Conservation (phyloP, 163 green algal genomes). For the Coccomyxa subellipsoidea region DNA sequence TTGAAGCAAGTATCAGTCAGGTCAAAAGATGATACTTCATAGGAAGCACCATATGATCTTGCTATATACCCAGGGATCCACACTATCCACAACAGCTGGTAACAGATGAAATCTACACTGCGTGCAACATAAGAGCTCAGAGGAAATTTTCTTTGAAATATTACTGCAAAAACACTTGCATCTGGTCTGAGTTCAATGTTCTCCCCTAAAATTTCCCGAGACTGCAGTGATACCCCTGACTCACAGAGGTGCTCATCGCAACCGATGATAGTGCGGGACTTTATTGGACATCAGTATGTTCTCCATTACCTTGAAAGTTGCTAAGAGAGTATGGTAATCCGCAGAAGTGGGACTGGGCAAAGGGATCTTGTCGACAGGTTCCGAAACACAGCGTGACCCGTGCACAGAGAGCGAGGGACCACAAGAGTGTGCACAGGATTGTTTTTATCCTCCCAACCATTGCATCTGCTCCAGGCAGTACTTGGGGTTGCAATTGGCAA, state of each 20-base stretch:
- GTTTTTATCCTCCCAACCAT: neutral
- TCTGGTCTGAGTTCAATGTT: too few species aligned
- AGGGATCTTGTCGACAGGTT: conserved; percentile 1
- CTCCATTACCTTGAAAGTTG: conserved; percentile 11
- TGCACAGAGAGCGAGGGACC: neutral
- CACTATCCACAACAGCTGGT: too few species aligned
- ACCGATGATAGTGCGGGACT: neutral
- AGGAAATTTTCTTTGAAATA: too few species aligned
- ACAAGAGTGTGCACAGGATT: neutral
- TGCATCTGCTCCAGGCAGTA: neutral
- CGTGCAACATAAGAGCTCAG: too few species aligned
- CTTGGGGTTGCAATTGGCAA: too few species aligned
- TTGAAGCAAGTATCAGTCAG: too few species aligned
- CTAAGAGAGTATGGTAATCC: neutral
- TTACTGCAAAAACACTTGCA: too few species aligned
- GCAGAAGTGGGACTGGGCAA: neutral
- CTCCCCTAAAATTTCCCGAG: too few species aligned
- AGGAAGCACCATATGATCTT: neutral
- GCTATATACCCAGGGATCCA: neutral
- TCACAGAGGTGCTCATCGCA: neutral
- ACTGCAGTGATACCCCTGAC: neutral
- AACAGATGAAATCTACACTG: too few species aligned
- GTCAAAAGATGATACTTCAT: too few species aligned
- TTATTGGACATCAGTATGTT: too few species aligned
- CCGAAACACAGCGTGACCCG: neutral